Conservation (phyloP, 768 basidiomycete species). For the Calocera cornea region DNA sequence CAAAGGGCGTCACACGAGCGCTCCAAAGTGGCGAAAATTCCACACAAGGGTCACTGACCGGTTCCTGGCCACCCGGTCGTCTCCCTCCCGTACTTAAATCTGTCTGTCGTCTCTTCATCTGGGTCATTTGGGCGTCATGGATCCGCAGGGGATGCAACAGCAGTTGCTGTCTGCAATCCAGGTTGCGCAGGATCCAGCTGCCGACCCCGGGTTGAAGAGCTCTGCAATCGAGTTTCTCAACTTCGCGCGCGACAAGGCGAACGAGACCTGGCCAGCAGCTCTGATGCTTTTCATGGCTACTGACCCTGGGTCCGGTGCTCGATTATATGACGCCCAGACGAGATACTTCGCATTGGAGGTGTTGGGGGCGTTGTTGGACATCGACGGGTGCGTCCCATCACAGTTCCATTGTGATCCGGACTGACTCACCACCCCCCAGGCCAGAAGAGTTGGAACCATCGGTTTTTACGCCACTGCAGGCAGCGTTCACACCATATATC, state of each 20-base stretch:
- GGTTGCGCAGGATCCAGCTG: constrained; percentile 65
- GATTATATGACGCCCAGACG: constrained; percentile 56
- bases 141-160: constrained; percentile 8
- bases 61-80: background rate
- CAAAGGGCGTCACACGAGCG: background rate
- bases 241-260: constrained; percentile 59
- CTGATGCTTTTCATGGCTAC: constrained; percentile 57
- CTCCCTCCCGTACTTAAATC: background rate
- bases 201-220: constrained; percentile 45
- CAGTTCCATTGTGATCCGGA: constrained; percentile 4
- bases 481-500: constrained; percentile 67
- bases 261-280: constrained; percentile 60
- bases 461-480: constrained; percentile 37
- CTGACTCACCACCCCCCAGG: constrained; percentile 19
- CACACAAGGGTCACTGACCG: background rate
- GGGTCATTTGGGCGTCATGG: background rate
- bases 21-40: background rate
- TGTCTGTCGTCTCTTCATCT: background rate
- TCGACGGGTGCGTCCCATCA: constrained; percentile 42
- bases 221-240: constrained; percentile 77
- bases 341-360: constrained; percentile 72
- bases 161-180: constrained; percentile 48
- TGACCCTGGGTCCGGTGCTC: constrained; percentile 38
- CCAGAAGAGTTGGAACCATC: constrained; percentile 19
- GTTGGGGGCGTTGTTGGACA: constrained; percentile 69